Conservation (phyloP, 345 rosid species). For the Eucalyptus leucophloia region DNA sequence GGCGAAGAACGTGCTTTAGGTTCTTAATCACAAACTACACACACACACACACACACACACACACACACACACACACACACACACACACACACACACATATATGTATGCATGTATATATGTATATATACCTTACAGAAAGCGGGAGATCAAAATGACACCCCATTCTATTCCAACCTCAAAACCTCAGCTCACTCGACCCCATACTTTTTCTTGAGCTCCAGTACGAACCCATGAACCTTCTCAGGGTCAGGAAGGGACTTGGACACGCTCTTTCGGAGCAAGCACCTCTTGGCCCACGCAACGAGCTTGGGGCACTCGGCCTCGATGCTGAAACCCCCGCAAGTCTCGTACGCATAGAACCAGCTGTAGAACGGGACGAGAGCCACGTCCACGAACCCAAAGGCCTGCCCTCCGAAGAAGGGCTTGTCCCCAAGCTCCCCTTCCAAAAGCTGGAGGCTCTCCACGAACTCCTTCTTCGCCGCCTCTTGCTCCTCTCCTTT, state of each 20-base stretch:
- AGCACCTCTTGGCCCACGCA: constrained; percentile 2
- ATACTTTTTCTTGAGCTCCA: not conserved
- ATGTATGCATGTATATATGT: fast-evolving
- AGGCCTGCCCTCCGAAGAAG: constrained; percentile 4
- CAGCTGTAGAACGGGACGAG: constrained; percentile 6
- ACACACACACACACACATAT: fast-evolving
- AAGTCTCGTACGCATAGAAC: not conserved
- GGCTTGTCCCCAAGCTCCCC: constrained; percentile 9
- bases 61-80: fast-evolving
- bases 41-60: fast-evolving
- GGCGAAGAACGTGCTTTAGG: not conserved
- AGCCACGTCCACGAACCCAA: constrained; percentile 2
- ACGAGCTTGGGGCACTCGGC: constrained; percentile 3
- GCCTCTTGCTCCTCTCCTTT: constrained; percentile 5
- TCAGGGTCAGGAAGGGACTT: not conserved
- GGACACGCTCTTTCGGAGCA: not conserved
- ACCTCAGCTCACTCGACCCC: not conserved
- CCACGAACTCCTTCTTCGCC: constrained; percentile 4
- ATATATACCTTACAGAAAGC: not conserved
- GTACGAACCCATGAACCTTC: not conserved
- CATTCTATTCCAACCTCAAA: not conserved
- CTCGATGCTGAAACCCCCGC: constrained; percentile 1
- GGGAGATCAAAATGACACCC: not conserved
- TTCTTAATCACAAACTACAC: not conserved
- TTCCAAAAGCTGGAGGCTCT: constrained; percentile 2